Percentiles rank a stretch among this genome's conserved stretches.
Conservation (phyloP, 768 basidiomycete species). For the Boletellus emodensis region DNA sequence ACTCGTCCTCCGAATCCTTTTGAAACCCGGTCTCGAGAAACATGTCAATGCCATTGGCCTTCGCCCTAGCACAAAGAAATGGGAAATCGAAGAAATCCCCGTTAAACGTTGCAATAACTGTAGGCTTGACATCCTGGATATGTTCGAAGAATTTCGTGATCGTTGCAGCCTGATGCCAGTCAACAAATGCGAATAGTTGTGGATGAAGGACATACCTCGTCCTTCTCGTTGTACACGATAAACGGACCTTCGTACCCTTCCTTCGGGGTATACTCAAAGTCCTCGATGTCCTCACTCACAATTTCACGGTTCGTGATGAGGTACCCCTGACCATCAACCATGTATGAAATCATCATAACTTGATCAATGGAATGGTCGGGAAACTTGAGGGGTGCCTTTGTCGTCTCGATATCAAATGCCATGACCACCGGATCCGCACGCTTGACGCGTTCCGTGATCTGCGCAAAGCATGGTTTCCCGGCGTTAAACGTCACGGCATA, state of each 20-base stretch:
- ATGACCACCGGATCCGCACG: conserved; percentile 99
- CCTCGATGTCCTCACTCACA: conserved; percentile 94
- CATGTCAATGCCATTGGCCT: conserved; percentile 93
- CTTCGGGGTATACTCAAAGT: conserved; percentile 98
- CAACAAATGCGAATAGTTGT: not conserved
- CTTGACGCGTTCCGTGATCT: conserved; percentile 81
- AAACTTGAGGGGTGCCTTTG: conserved; percentile 99
- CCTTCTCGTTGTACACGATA: conserved; percentile 87
- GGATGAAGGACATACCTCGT: conserved; percentile 58
- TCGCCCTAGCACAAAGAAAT: conserved; percentile 83
- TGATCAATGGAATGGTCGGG: conserved; percentile 95
- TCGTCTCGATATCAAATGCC: conserved; percentile 99
- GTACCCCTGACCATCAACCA: conserved; percentile 97
- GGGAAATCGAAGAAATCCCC: conserved; percentile 99
- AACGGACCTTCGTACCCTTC: conserved; percentile 98
- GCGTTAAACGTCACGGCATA: conserved; percentile 82
- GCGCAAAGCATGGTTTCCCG: conserved; percentile 71
- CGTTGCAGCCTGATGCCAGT: conserved; percentile 60
- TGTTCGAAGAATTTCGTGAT: conserved; percentile 91
- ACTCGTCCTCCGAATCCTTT: conserved; percentile 91
- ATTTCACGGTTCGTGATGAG: conserved; percentile 98
- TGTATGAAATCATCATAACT: conserved; percentile 99
- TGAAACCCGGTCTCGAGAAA: conserved; percentile 91
- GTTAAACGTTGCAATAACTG: conserved; percentile 98
- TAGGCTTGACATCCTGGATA: conserved; percentile 89